phyloP scores from a whole-genome alignment of 768 basidiomycete species.

The Leccinum sublutescens region DNA sequence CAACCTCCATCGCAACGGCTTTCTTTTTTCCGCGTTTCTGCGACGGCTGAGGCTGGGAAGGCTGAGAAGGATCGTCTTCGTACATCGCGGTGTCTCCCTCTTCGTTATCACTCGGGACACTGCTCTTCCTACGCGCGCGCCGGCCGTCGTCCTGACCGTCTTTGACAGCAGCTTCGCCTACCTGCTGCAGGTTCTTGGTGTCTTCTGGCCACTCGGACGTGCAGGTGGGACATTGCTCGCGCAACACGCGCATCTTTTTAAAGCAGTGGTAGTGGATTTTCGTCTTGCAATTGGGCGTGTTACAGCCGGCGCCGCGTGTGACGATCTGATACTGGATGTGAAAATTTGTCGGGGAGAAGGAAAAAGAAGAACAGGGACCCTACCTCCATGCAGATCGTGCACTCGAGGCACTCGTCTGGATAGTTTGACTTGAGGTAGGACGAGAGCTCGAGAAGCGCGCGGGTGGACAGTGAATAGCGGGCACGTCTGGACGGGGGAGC shows the following conservation, averaged over 20 bases:
- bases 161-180: constrained; percentile 69
- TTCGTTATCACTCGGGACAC: constrained; percentile 37
- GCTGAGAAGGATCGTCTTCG: constrained; percentile 33
- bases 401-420: constrained; percentile 67
- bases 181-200: constrained; percentile 44
- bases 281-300: constrained; percentile 57
- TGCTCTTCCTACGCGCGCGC: constrained; percentile 35
- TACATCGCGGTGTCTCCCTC: constrained; percentile 41
- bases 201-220: constrained; percentile 56
- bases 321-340: constrained; percentile 45
- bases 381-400: constrained; percentile 73
- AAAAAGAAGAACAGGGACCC: constrained; percentile 2
- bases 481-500: constrained; percentile 44
- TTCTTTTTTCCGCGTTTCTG: constrained; percentile 31
- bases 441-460: constrained; percentile 69
- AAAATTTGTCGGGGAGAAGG: no score
- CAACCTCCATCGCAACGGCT: constrained; percentile 40
- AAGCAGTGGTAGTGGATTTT: constrained; percentile 69
- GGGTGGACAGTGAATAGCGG: constrained; percentile 73
- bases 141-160: constrained; percentile 55
- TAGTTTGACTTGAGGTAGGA: constrained; percentile 74
- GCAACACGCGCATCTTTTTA: constrained; percentile 43
- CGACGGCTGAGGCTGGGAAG: constrained; percentile 31
- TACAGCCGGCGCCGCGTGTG: constrained; percentile 67
- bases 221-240: constrained; percentile 56